These are phyloP conservation scores for Vaccinium vitisidaea DNA, from an alignment of 148 eudicot species.

Conservation along the genomic window DNA sequence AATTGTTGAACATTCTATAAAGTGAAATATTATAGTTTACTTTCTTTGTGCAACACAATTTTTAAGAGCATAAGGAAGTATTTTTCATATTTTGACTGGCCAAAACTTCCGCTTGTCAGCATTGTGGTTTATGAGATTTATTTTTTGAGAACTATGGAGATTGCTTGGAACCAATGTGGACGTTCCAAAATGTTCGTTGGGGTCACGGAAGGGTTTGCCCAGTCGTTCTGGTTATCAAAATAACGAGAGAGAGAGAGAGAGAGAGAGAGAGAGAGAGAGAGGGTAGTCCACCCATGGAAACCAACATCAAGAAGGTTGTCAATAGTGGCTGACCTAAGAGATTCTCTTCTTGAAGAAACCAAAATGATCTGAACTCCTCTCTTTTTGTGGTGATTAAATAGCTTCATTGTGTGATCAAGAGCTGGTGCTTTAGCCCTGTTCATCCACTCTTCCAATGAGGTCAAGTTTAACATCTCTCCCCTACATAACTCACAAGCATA, in stretches of 20 bases:
- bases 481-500: constrained; percentile 11
- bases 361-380: constrained; percentile 37
- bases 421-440: constrained; percentile 37
- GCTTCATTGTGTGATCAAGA: constrained; percentile 32
- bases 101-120: no score
- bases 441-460: constrained; percentile 50
- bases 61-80: no score
- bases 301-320: constrained; percentile 48
- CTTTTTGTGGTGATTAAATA: constrained; percentile 39
- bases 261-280: constrained; percentile 10
- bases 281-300: constrained; percentile 37
- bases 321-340: constrained; percentile 42
- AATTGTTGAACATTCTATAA: neutral
- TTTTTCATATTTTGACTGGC: no score
- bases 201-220: no score
- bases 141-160: no score
- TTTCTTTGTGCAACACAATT: no score
- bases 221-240: no score
- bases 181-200: neutral
- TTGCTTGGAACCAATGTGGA: neutral
- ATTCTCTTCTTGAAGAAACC: constrained; percentile 47
- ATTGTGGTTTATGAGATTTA: no score
- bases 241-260: neutral
- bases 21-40: no score
- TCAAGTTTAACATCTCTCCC: constrained; percentile 45